Percentiles rank a stretch among this genome's conserved stretches.
phyloP scores from a whole-genome alignment of 768 basidiomycete genomes.

The Rhizopogon rudus region DNA sequence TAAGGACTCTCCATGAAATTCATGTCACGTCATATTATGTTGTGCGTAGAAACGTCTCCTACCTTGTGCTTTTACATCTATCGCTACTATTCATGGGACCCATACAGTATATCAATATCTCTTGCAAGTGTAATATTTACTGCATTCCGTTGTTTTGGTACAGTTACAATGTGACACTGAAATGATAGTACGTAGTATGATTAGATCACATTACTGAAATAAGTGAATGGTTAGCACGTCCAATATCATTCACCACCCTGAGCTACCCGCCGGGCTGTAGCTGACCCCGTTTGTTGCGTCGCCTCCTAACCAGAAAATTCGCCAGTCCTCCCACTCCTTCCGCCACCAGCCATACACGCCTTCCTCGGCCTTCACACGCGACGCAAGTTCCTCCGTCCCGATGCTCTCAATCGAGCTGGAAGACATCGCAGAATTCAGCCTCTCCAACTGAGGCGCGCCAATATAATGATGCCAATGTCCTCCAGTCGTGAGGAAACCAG shows the following conservation, averaged over 20 bases:
- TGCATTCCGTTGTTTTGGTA: conserved; percentile 13
- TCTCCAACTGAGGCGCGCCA: conserved; percentile 31
- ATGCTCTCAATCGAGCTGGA: conserved; percentile 43
- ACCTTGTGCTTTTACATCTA: conserved; percentile 15
- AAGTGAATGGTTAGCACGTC: neutral
- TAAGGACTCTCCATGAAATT: neutral
- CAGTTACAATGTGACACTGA: conserved; percentile 16
- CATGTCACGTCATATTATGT: neutral
- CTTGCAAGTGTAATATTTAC: conserved; percentile 25
- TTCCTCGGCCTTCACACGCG: conserved; percentile 45
- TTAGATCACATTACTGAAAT: neutral
- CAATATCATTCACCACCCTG: conserved; percentile 20
- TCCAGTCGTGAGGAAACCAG: conserved; percentile 40
- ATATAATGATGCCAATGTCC: conserved; percentile 42
- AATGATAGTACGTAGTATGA: conserved; percentile 1
- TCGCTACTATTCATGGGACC: conserved; percentile 11
- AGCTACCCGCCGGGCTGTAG: conserved; percentile 9
- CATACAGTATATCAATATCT: conserved; percentile 20
- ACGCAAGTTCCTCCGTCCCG: conserved; percentile 46
- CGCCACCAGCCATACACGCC: conserved; percentile 79
- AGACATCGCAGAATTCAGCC: conserved; percentile 43
- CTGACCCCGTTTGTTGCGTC: conserved; percentile 23
- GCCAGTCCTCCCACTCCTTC: conserved; percentile 70
- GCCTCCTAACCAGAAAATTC: conserved; percentile 82
- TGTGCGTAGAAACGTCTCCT: conserved; percentile 9